phyloP scores from a whole-genome alignment of 2,329 filamentous ascomycete species.

The Trichoderma sp. region DNA sequence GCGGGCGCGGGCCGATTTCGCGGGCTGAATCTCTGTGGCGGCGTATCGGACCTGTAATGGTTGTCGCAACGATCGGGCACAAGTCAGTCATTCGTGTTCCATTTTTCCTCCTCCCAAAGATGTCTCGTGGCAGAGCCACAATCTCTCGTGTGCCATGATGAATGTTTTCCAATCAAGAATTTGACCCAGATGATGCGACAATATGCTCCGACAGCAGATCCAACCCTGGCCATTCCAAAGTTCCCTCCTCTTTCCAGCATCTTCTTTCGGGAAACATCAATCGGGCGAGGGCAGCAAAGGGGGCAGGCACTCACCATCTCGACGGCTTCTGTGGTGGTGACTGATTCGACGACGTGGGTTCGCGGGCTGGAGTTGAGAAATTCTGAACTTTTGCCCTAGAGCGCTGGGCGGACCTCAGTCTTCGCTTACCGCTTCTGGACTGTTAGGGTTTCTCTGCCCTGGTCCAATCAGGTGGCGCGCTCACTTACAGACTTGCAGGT shows the following conservation, averaged over 20 bases:
- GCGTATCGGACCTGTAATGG: slow-evolving; percentile 85
- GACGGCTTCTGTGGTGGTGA: slow-evolving; percentile 56
- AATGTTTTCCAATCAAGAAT: background rate
- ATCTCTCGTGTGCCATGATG: background rate
- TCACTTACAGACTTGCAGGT: background rate
- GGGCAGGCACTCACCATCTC: slow-evolving; percentile 57
- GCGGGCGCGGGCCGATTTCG: slow-evolving; percentile 96
- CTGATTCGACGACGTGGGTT: slow-evolving; percentile 57
- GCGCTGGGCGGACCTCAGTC: slow-evolving; percentile 43
- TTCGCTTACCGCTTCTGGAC: slow-evolving; percentile 49
- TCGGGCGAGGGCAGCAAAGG: slow-evolving; percentile 19
- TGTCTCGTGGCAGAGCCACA: background rate
- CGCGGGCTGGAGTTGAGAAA: slow-evolving; percentile 51
- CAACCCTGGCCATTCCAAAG: slow-evolving; percentile 7
- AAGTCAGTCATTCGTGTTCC: slow-evolving; percentile 33
- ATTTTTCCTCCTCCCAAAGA: background rate
- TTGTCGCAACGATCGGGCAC: slow-evolving; percentile 27
- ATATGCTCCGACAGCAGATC: slow-evolving; percentile 4
- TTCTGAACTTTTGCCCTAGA: slow-evolving; percentile 52
- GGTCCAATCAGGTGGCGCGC: slow-evolving; percentile 28
- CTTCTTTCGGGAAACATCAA: background rate
- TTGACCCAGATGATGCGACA: background rate
- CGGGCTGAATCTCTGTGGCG: slow-evolving; percentile 80
- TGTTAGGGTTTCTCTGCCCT: slow-evolving; percentile 50
- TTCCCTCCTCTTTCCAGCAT: slow-evolving; percentile 16